A percentile compares a stretch with the other conserved stretches of the same genome.
phyloP scores from a whole-genome alignment of 2,329 filamentous ascomycete species.

The Curvularia hawaiiensis region DNA sequence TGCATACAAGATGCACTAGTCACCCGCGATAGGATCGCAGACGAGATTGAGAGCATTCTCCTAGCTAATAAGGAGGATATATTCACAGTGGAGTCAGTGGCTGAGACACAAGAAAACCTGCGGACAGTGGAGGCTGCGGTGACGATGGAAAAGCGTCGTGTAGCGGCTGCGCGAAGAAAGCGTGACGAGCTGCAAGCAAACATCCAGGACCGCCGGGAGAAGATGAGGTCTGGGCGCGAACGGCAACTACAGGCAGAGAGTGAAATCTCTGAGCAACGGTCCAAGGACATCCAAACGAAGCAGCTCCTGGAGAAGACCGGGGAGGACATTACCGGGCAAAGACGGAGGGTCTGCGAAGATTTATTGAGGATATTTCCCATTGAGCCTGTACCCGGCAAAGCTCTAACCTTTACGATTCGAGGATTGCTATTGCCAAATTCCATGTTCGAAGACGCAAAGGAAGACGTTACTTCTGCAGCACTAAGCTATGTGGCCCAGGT shows the following conservation, averaged over 20 bases:
- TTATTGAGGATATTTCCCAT: constrained; percentile 81
- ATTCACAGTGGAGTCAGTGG: constrained; percentile 42
- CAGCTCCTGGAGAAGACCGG: constrained; percentile 61
- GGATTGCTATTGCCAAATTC: constrained; percentile 81
- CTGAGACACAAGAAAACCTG: constrained; percentile 52
- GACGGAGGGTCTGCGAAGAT: constrained; percentile 86
- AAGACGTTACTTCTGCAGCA: constrained; percentile 78
- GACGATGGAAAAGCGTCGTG: constrained; percentile 66
- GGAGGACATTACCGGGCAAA: constrained; percentile 79
- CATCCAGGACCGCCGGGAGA: constrained; percentile 66
- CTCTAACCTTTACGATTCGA: constrained; percentile 84
- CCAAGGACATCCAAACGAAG: constrained; percentile 56
- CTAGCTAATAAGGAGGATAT: constrained; percentile 48
- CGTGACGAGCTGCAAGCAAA: constrained; percentile 72
- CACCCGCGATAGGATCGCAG: constrained; percentile 73
- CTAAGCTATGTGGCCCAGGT: constrained; percentile 81
- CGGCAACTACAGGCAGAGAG: constrained; percentile 63
- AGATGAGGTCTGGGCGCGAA: constrained; percentile 68
- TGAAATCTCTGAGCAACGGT: constrained; percentile 63
- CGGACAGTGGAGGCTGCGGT: constrained; percentile 59
- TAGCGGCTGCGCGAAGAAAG: constrained; percentile 65
- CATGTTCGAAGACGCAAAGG: constrained; percentile 71
- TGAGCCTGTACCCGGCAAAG: constrained; percentile 64
- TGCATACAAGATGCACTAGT: constrained; percentile 88
- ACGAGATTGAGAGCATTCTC: constrained; percentile 71